Evolutionary conservation across 108 stramenopile species (phyloP).

Genomic region (Discostella pseudostelligera): DNA sequence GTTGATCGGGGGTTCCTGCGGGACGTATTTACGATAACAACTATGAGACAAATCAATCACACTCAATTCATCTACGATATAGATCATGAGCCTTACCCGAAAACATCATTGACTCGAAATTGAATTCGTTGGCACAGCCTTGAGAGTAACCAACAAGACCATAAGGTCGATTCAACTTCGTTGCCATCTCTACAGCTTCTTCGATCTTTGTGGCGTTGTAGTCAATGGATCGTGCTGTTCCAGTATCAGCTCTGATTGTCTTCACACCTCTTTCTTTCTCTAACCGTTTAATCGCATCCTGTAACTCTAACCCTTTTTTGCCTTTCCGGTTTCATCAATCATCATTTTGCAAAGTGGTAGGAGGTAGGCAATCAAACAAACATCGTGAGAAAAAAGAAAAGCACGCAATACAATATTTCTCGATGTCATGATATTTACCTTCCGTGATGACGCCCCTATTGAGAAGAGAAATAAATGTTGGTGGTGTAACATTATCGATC

Average conservation of each 20-base stretch:
- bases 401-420: too few relatives aligned
- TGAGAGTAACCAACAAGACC: constrained; percentile 86
- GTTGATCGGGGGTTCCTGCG: constrained; percentile 75
- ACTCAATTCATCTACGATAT: background rate
- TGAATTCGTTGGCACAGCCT: constrained; percentile 83
- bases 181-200: constrained; percentile 50
- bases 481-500: too few relatives aligned
- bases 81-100: constrained; percentile 33
- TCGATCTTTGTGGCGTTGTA: constrained; percentile 85
- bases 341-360: too few relatives aligned
- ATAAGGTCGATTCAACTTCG: constrained; percentile 58
- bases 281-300: constrained; percentile 61
- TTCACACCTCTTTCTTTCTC: constrained; percentile 69
- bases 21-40: background rate
- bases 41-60: background rate
- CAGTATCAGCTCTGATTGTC: constrained; percentile 81
- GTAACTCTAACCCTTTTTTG: constrained; percentile 78
- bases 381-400: too few relatives aligned
- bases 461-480: too few relatives aligned
- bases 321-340: too few relatives aligned
- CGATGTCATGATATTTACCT: constrained; percentile 24
- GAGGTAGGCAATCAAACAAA: too few relatives aligned
- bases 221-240: constrained; percentile 79
- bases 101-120: constrained; percentile 75
- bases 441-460: constrained; percentile 83